phyloP scores from a whole-genome alignment of 1,139 yeast species.

The Hansenula sp. region DNA sequence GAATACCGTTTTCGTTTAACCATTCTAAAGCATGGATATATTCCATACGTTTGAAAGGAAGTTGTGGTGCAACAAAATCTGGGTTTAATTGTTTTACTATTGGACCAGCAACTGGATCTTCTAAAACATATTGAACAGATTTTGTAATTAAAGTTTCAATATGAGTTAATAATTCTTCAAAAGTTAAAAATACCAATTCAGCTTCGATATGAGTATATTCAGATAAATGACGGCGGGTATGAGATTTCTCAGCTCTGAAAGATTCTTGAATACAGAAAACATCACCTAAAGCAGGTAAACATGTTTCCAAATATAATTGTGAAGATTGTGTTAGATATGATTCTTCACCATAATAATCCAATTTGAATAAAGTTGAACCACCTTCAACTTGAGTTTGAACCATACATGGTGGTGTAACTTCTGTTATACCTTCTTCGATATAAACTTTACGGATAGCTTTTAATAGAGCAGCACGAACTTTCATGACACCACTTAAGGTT shows the following conservation, averaged over 20 bases:
- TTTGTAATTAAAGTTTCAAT: conserved; percentile 74
- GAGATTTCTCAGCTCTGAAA: conserved; percentile 98
- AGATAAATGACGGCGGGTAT: conserved; percentile 95
- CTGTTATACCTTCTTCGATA: conserved; percentile 70
- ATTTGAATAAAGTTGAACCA: conserved; percentile 90
- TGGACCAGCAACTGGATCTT: conserved; percentile 90
- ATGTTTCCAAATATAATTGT: conserved; percentile 94
- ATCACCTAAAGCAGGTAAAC: conserved; percentile 94
- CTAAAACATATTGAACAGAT: conserved; percentile 69
- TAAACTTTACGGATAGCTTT: conserved; percentile 72
- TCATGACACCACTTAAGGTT: conserved; percentile 89
- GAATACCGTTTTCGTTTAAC: conserved; percentile 92
- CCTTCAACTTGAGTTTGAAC: conserved; percentile 99
- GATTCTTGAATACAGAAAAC: conserved; percentile 98
- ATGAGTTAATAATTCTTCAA: conserved; percentile 82
- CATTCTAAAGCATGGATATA: conserved; percentile 90
- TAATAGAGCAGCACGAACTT: conserved; percentile 82
- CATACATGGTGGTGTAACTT: conserved; percentile 99
- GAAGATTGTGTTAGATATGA: conserved; percentile 97
- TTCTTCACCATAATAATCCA: conserved; percentile 95
- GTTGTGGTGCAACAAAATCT: conserved; percentile 69
- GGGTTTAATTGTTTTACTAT: conserved; percentile 92
- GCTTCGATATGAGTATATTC: conserved; percentile 98
- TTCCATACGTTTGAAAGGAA: conserved; percentile 89
- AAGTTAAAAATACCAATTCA: conserved; percentile 81